Base-by-base conservation (phyloP, 805 yeast species). In the Brettanomyces bruxellensis region DNA sequence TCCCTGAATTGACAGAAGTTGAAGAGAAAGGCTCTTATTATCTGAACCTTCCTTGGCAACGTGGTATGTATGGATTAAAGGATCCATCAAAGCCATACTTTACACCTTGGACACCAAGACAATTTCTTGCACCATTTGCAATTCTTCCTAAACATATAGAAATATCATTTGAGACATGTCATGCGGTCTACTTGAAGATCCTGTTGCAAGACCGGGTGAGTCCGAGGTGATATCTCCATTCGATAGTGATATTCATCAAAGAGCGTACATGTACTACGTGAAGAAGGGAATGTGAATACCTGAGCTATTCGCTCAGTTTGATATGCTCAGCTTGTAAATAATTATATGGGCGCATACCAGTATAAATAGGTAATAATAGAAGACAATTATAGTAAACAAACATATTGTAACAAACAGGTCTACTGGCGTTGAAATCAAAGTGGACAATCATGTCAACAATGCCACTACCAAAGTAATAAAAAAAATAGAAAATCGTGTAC, bases 41-140 rank as follows among this genome's bases (percentile, higher is more conserved):
- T n/a, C 74, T 87, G 44, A 57, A 69, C 34, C 70, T 89, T 48
- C 96, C 95, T 47, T 86, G 93, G 90, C 95, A 88, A 66, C 73
- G 72, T 47, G 77, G 80, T 41, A 72, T 85, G 51, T 88, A 75
- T 64, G 98, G 98, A 23, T 82, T 95, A 57, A 66, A 78, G 54
- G 83, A 86, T 45, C 83, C 89, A 13, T 59, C 71, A 14, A 89
- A 86, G 68, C 77, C 90, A 4, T 93, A 83, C 67, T 93, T 91
- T 72, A 88, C 98, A 3, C 99, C 99, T 45, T 93, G 97, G 97
- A 76, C 82, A 49, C 95, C 96, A 54, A 83, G 96, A 68, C 93
- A 88, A 40, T 93, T 91, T 67, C 68, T 93, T 52, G 90, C 95
- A 2, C 95, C 95, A 41, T 86, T 89, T 66, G 93, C 97, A 11